Base-by-base conservation (phyloP, 1,139 yeast genomes). In the Geotrichum citri-aurantii region DNA sequence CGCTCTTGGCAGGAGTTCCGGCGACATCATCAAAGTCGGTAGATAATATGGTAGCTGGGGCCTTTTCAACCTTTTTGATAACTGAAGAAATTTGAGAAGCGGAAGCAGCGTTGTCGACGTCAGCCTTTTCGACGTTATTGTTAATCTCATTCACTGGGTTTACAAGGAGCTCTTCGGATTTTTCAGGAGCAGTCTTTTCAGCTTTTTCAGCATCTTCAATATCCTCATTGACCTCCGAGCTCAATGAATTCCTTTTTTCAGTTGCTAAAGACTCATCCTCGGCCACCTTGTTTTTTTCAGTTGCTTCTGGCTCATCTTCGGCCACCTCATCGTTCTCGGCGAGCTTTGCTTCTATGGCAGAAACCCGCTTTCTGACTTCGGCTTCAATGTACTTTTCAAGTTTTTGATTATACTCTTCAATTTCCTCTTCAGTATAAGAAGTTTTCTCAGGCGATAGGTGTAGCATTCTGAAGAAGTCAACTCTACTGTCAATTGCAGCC, bases 1-100 rank as follows among this genome's bases (percentile, higher is more conserved):
- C 54, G 42, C 53, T 50, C 31, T 52, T 52, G 14, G 54, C 17
- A n/a, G 42, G 42, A n/a, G 42, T 37, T 14, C 19, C 42, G 14
- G 17, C 42, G 6, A 37, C 42, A 37, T 37, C 6, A 17, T 37
- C 42, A 37, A 37, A 37, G n/a, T 37, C 42, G 11, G 42, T 37
- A 17, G 42, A 37, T 12, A 17, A n/a, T 12, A 37, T 37, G 42
- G 42, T 37, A 14, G 3, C 14, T 1, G 42, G 42, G 5, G 14
- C 14, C 19, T 37, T 37, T 6, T 37, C 42, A 37, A 3, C 17
- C 11, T 7, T n/a, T 37, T 37, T 37, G 17, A 37, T 37, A 1
- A n/a, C 19, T 37, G 42, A n/a, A 37, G 42, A n/a, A 14, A 6
- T 37, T 12, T n/a, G 19, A 37, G 42, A 7, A n/a, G n/a, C 19